Evolutionary conservation across 805 yeast species (phyloP).

Genomic region (Myxozyma nipponensis): DNA sequence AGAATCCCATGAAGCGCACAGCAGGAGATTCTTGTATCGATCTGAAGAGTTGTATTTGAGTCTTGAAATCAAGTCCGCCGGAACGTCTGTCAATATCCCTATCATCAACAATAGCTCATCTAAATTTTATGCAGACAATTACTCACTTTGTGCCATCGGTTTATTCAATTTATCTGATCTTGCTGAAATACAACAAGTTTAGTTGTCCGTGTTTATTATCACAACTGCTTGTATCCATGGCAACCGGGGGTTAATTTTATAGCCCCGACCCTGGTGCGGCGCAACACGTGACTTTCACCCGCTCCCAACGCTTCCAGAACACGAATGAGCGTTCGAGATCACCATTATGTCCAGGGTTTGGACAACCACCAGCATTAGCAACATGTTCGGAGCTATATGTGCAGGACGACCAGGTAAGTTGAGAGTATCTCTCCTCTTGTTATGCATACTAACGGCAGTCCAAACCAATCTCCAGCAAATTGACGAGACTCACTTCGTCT

Average conservation of each 20-base stretch:
- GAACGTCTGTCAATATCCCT: constrained; percentile 13
- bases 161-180: no score
- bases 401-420: constrained; percentile 60
- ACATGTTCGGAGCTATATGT: constrained; percentile 72
- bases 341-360: no score
- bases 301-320: no score
- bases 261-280: no score
- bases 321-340: no score
- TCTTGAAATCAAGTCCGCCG: constrained; percentile 20
- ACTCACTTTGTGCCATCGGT: neutral
- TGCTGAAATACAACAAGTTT: no score
- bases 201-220: neutral
- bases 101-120: constrained; percentile 6
- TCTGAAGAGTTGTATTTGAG: constrained; percentile 11
- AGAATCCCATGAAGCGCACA: constrained; percentile 60
- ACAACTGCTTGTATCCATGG: neutral
- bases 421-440: no score
- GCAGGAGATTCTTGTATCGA: constrained; percentile 34
- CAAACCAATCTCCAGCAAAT: constrained; percentile 51
- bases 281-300: no score
- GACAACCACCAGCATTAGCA: no score
- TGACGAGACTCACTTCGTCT: constrained; percentile 62
- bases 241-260: neutral
- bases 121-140: no score
- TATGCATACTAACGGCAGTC: constrained; percentile 23